Base-by-base conservation (phyloP, 768 basidiomycete species). In the Phaffia australis region DNA sequence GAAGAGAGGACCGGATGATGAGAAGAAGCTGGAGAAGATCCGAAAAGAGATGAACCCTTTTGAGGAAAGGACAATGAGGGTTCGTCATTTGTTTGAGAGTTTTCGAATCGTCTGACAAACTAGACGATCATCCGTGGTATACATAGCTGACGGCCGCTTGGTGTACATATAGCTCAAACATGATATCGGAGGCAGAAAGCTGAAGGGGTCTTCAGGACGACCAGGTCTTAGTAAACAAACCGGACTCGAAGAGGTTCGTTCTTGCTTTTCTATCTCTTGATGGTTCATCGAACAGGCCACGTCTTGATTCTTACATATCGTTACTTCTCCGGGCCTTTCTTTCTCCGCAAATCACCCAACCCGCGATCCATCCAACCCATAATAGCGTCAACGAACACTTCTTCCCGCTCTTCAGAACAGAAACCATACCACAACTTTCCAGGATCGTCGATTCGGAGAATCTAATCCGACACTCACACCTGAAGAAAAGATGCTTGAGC, bases 361-460 rank as follows among this genome's bases (percentile, higher is more conserved):
- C n/a, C 16, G 52, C 8, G 52, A 16, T 54, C 27, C 68, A 61
- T 29, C 47, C 23, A 15, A 48, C 25, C 46, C 65, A 27, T 73
- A 95, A 27, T 73, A 95, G 92, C 80, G 94, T 57, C 89, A 87
- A 76, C 87, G 87, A 79, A 87, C 85, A 0, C 79, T 99, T 27
- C 77, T 98, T 63, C 92, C 91, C 68, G 92, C 98, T 77, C 87
- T 84, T 62, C 83, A 89, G 68, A 83, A 87, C 59, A 86, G 84
- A 70, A 56, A 60, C 57, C 87, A 85, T 70, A 84, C 87, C 14
- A 93, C 92, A 6, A 89, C 92, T 6, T 85, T 99, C 66, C 79
- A 93, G 65, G 95, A 99, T 77, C 83, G 89, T 60, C 86, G 95
- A 23, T 97, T 98, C 74, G 95, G 95, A 78, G 95, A 99, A 82